A percentile compares a stretch with the other conserved stretches of the same genome.
Evolutionary conservation across 2,329 filamentous ascomycete species (phyloP).

Genomic region (Pseudonectria buxi): DNA sequence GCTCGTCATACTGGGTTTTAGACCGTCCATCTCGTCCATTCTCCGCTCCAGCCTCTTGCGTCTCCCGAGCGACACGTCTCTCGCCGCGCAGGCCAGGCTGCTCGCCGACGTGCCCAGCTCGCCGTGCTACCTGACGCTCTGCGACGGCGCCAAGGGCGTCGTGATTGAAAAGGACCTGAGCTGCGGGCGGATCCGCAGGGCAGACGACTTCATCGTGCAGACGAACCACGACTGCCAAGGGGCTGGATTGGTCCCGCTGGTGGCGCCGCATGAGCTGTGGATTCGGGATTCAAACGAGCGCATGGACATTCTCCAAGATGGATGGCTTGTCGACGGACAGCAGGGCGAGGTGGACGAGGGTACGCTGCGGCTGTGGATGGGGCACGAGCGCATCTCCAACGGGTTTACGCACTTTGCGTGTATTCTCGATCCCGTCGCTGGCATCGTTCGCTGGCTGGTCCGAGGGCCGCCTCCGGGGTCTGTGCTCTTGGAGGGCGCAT

Average conservation of each 20-base stretch:
- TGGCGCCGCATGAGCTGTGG: slow-evolving; percentile 5
- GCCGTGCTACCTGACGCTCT: slow-evolving; percentile 7
- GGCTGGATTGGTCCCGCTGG: not conserved
- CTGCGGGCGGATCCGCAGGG: slow-evolving; percentile 35
- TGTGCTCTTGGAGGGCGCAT: not conserved
- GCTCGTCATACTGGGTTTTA: slow-evolving; percentile 4
- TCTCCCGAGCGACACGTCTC: not conserved
- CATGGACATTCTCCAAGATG: slow-evolving; percentile 5
- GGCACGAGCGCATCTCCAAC: slow-evolving; percentile 46
- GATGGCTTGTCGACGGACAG: slow-evolving; percentile 1
- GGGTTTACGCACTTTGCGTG: slow-evolving; percentile 51
- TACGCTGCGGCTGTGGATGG: slow-evolving; percentile 40
- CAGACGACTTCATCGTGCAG: slow-evolving; percentile 44
- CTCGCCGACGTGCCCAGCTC: slow-evolving; percentile 1
- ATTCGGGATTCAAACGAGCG: slow-evolving; percentile 5
- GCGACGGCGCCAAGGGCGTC: slow-evolving; percentile 3
- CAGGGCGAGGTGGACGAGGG: slow-evolving; percentile 17
- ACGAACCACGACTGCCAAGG: slow-evolving; percentile 47
- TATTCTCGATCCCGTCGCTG: slow-evolving; percentile 47
- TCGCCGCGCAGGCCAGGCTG: not conserved
- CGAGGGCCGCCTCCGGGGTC: slow-evolving; percentile 4
- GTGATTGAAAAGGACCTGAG: slow-evolving; percentile 7
- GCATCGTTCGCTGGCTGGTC: slow-evolving; percentile 33
- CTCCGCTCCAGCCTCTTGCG: slow-evolving; percentile 2
- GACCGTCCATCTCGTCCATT: slow-evolving; percentile 6